Base-by-base conservation (phyloP, 352 stramenopile genomes). In the Phytopythium helicoides region DNA sequence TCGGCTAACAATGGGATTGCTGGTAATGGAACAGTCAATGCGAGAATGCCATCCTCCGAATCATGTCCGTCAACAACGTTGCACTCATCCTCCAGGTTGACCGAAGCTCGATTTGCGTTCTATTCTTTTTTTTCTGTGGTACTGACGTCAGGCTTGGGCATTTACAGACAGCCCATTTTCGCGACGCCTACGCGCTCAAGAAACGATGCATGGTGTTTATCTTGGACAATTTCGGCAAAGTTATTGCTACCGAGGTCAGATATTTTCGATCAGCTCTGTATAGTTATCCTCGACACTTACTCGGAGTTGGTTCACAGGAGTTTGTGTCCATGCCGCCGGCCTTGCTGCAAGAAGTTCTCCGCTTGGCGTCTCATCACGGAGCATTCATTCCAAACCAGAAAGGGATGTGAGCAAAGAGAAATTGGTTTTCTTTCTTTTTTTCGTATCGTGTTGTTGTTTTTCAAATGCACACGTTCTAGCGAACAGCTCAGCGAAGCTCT, bases 131-230 rank as follows among this genome's bases (percentile, higher is more conserved):
- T 5, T 31, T 10, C 10, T 21, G 12, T 45, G n/a, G 12, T 18
- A 15, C 21, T 25, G 14, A 12, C n/a, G 1, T 51, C 28, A 11
- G 19, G 46, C 21, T 25, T 9, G 42, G 10, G 44, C n/a, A 14
- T 36, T 36, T 56, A 34, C 63, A 95, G 70, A 77, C 78, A 3
- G 83, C 86, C 0, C 75, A 95, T 47, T 76, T 83, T 36, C 73
- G 75, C 16, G 80, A 89, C 38, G 76, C 74, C 3, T 81, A 77
- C 40, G 66, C 66, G 26, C 73, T 97, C 16, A 93, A 94, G 52
- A 81, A 80, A 16, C 68, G 82, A n/a, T 96, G 85, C 58, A 58
- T 95, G 12, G 54, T 73, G 19, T 97, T 90, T 54, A 81, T 94
- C 25, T 61, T 95, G 33, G 85, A 92, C 42, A 82, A 87, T 28